These are phyloP conservation scores for Lolium rigidum DNA, from an alignment of 176 grass and related monocot species.

Conservation along the genomic window DNA sequence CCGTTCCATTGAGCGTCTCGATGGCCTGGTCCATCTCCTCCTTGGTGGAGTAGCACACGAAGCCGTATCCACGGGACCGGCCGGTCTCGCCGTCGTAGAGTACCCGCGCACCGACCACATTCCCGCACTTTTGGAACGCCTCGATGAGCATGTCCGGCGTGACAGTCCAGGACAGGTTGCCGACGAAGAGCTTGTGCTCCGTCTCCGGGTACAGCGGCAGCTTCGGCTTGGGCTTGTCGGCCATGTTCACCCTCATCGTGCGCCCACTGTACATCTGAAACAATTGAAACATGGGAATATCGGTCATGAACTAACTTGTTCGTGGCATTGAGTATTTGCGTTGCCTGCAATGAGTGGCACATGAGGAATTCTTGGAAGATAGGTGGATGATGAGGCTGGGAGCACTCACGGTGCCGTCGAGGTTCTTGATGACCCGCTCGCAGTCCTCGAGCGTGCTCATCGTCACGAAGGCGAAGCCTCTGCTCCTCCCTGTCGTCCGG, in stretches of 20 bases:
- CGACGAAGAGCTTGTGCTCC: conserved; percentile 87
- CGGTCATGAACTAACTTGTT: not conserved
- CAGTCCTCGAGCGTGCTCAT: conserved; percentile 86
- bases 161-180: conserved; percentile 88
- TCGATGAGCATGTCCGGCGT: conserved; percentile 70
- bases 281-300: not conserved
- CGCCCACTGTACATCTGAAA: conserved; percentile 79
- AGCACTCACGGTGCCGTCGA: conserved; percentile 75
- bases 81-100: conserved; percentile 87
- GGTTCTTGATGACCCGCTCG: conserved; percentile 75
- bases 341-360: not conserved
- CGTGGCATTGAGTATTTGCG: too few relatives aligned
- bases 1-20: conserved; percentile 71
- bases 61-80: conserved; percentile 79
- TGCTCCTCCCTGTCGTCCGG: conserved; percentile 78
- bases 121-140: conserved; percentile 66
- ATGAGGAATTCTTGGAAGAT: too few relatives aligned
- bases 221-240: conserved; percentile 75
- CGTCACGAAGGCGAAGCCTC: conserved; percentile 97
- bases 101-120: conserved; percentile 74
- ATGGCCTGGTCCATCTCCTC: conserved; percentile 91
- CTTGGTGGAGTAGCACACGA: conserved; percentile 81
- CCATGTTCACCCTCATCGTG: conserved; percentile 90
- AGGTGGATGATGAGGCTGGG: not conserved
- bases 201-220: conserved; percentile 74